Percentiles rank a stretch among this genome's conserved stretches.
phyloP scores from a whole-genome alignment of 257 asterid species.

The Solanum chmielewskii region DNA sequence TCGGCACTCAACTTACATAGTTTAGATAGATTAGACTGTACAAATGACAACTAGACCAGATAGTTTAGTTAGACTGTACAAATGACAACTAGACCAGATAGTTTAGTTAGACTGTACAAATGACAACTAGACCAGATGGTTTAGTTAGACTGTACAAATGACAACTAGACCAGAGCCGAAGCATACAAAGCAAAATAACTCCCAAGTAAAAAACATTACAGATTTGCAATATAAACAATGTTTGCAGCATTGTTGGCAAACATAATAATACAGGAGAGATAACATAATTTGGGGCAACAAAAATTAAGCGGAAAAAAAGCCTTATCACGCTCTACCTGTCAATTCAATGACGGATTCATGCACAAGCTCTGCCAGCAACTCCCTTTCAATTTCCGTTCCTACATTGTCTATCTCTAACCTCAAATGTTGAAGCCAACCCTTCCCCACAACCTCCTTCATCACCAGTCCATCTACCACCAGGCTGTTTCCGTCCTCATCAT shows the following conservation, averaged over 20 bases:
- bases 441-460: slow-evolving; percentile 60
- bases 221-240: neutral
- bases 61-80: neutral
- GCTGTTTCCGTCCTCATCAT: slow-evolving; percentile 34
- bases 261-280: slow-evolving; percentile 13
- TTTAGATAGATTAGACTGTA: neutral
- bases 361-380: slow-evolving; percentile 65
- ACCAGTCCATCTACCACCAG: slow-evolving; percentile 61
- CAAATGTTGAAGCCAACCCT: slow-evolving; percentile 51
- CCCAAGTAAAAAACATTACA: neutral
- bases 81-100: neutral
- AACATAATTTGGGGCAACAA: neutral
- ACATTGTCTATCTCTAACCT: slow-evolving; percentile 44
- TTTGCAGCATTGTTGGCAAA: slow-evolving; percentile 10
- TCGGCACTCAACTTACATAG: neutral
- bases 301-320: slow-evolving; percentile 1
- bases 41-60: neutral
- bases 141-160: neutral
- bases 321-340: slow-evolving; percentile 29
- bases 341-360: slow-evolving; percentile 51
- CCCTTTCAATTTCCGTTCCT: slow-evolving; percentile 56
- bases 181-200: neutral
- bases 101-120: neutral
- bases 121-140: neutral
- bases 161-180: neutral